phyloP scores from a whole-genome alignment of 306 rosid genomes.

The Abrus precatorius region DNA sequence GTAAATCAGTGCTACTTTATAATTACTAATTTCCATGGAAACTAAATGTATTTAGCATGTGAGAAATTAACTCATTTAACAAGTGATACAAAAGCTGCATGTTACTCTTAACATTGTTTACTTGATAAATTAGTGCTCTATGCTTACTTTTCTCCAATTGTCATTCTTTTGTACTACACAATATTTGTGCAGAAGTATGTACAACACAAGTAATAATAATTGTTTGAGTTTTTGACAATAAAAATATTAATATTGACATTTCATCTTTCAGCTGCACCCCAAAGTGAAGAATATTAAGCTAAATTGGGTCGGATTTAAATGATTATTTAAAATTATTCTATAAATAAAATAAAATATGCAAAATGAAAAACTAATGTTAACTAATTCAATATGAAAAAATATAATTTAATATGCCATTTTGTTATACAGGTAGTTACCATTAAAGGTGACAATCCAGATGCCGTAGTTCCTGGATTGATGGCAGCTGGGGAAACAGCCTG shows the following conservation, averaged over 20 bases:
- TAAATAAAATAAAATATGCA: background rate
- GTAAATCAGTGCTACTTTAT: background rate
- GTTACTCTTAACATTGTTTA: background rate
- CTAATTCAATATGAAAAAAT: background rate
- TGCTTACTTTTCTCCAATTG: conserved; percentile 25
- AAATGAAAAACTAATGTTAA: too few species aligned
- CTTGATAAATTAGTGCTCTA: conserved; percentile 18
- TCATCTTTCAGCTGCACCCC: conserved; percentile 16
- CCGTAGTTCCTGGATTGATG: conserved; percentile 80
- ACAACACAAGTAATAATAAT: background rate
- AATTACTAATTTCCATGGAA: background rate
- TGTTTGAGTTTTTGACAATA: conserved; percentile 15
- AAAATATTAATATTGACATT: background rate
- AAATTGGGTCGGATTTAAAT: too few species aligned
- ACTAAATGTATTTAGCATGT: background rate
- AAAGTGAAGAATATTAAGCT: background rate
- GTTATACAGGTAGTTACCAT: conserved; percentile 72
- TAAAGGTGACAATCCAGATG: conserved; percentile 79
- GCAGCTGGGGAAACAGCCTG: conserved; percentile 97
- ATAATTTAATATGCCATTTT: conserved; percentile 22
- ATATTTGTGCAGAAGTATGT: conserved; percentile 29
- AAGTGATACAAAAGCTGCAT: background rate
- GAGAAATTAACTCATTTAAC: background rate
- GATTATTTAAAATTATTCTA: conserved; percentile 32
- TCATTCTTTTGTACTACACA: background rate